These are phyloP conservation scores for Tylopilus sp. DNA, from an alignment of 768 basidiomycete species.

Conservation along the genomic window DNA sequence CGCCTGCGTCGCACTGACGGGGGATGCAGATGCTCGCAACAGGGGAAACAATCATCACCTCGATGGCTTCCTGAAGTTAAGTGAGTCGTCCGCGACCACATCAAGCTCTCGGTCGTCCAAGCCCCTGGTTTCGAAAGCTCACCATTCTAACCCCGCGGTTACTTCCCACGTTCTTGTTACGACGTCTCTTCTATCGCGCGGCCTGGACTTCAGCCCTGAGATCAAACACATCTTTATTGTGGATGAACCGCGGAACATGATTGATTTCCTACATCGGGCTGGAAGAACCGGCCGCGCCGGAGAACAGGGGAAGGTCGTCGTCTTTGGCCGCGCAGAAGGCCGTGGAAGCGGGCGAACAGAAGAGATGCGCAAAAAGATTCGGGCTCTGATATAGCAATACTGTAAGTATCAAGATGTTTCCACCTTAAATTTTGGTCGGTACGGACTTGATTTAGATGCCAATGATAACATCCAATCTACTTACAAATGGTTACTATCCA, in stretches of 20 bases:
- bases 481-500: too few relatives aligned
- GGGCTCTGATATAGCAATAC: slow-evolving; percentile 28
- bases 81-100: background rate
- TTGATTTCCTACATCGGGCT: slow-evolving; percentile 91
- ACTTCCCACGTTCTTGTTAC: slow-evolving; percentile 75
- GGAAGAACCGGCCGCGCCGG: slow-evolving; percentile 81
- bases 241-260: slow-evolving; percentile 84
- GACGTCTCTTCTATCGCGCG: slow-evolving; percentile 86
- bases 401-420: too few relatives aligned
- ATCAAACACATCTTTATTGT: slow-evolving; percentile 84
- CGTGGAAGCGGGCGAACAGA: slow-evolving; percentile 53
- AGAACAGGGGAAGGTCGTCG: slow-evolving; percentile 61
- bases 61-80: slow-evolving; percentile 60
- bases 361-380: slow-evolving; percentile 50
- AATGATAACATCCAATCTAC: background rate
- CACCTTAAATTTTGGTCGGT: background rate
- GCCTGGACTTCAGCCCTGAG: slow-evolving; percentile 78
- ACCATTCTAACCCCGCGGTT: slow-evolving; percentile 25
- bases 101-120: background rate
- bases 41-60: slow-evolving; percentile 74
- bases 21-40: slow-evolving; percentile 52
- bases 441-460: too few relatives aligned
- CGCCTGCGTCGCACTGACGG: slow-evolving; percentile 62
- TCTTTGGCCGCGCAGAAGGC: slow-evolving; percentile 71
- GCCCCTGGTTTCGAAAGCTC: slow-evolving; percentile 6